These are phyloP conservation scores for Dianthus caryophyllus DNA, from an alignment of 148 eudicot genomes.

Conservation along the genomic window DNA sequence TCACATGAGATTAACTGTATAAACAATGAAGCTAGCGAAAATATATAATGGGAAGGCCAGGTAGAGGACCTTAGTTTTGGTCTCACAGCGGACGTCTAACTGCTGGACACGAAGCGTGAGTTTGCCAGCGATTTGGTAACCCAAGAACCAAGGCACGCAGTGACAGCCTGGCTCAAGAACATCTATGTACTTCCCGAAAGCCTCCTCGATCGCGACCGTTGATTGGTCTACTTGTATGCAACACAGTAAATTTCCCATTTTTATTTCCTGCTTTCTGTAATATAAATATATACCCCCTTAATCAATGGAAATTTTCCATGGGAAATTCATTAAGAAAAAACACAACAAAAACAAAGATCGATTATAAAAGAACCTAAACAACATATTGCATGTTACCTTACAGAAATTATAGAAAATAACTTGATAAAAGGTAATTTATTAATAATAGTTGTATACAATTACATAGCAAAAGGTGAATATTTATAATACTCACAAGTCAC, in stretches of 20 bases:
- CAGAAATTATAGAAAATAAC: no score
- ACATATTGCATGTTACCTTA: no score
- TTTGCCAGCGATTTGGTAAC: slow-evolving; percentile 28
- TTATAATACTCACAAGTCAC: no score
- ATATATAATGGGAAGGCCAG: neutral
- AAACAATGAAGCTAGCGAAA: no score
- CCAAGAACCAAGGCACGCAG: slow-evolving; percentile 41
- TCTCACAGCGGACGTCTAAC: slow-evolving; percentile 45
- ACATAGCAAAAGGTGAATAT: no score
- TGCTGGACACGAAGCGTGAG: slow-evolving; percentile 46
- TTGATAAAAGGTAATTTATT: no score
- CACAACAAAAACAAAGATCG: no score
- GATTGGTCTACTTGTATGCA: slow-evolving; percentile 47
- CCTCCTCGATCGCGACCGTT: slow-evolving; percentile 40
- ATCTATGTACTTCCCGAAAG: slow-evolving; percentile 38
- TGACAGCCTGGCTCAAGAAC: slow-evolving; percentile 49
- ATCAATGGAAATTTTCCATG: neutral
- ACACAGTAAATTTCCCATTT: slow-evolving; percentile 39
- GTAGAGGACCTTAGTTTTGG: slow-evolving; percentile 43
- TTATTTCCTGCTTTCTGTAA: neutral
- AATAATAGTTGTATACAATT: no score
- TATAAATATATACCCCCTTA: no score
- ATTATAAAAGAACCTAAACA: no score
- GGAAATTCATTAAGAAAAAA: neutral
- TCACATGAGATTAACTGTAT: no score